Evolutionary conservation across 108 stramenopile species (phyloP).

Genomic region (Skeletonema marinoi): DNA sequence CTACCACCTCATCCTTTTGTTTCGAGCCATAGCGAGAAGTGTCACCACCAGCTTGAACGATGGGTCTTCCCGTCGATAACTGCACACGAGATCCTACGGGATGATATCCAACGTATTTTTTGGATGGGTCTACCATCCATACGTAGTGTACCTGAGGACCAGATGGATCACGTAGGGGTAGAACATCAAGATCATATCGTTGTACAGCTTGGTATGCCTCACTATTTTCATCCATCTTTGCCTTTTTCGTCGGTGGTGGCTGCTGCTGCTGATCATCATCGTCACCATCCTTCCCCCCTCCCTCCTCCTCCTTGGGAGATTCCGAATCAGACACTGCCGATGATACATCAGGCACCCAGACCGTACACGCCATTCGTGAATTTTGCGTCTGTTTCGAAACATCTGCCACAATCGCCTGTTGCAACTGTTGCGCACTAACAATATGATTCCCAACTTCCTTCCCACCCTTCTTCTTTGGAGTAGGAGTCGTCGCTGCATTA

Average conservation of each 20-base stretch:
- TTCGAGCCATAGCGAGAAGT: slow-evolving; percentile 17
- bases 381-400: slow-evolving; percentile 64
- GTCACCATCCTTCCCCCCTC: not conserved
- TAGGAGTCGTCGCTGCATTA: not conserved
- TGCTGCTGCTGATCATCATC: not conserved
- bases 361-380: slow-evolving; percentile 80
- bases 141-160: slow-evolving; percentile 74
- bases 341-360: slow-evolving; percentile 54
- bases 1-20: slow-evolving; percentile 5
- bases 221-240: slow-evolving; percentile 4
- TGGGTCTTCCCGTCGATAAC: slow-evolving; percentile 76
- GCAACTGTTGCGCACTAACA: slow-evolving; percentile 38
- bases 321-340: not conserved
- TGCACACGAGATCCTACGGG: slow-evolving; percentile 78
- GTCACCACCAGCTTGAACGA: slow-evolving; percentile 11
- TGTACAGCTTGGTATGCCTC: slow-evolving; percentile 57
- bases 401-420: slow-evolving; percentile 71
- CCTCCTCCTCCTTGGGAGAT: slow-evolving; percentile 1
- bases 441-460: slow-evolving; percentile 5
- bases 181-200: slow-evolving; percentile 81
- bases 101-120: slow-evolving; percentile 54
- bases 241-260: slow-evolving; percentile 10
- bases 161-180: slow-evolving; percentile 79
- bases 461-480: not conserved
- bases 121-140: slow-evolving; percentile 57